Evolutionary conservation across 352 stramenopile species (phyloP).

Genomic region (Phytophthora quininea): DNA sequence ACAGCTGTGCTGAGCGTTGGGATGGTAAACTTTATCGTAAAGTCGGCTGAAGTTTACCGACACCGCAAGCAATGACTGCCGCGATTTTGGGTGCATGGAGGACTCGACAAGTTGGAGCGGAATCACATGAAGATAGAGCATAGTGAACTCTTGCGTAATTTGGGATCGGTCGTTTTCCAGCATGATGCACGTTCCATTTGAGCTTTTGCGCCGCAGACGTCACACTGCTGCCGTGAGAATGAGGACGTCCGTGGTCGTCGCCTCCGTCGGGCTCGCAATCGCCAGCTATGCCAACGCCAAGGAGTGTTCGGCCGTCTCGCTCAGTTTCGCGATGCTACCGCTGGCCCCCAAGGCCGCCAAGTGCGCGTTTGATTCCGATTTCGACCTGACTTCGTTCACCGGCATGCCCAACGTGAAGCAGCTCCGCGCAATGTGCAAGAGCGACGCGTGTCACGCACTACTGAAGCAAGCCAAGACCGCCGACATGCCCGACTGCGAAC

Average conservation of each 20-base stretch:
- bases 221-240: constrained; percentile 11
- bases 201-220: constrained; percentile 3
- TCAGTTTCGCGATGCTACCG: constrained; percentile 40
- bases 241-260: constrained; percentile 33
- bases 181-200: constrained; percentile 6
- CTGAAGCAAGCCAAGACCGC: constrained; percentile 28
- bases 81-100: no score
- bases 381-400: constrained; percentile 44
- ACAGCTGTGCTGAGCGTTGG: not conserved
- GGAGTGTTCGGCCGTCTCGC: constrained; percentile 34
- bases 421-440: constrained; percentile 4
- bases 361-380: constrained; percentile 32
- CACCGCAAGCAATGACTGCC: no score
- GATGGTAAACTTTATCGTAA: not conserved
- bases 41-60: no score
- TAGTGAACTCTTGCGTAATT: no score
- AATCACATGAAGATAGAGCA: no score
- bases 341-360: constrained; percentile 32
- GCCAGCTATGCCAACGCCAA: constrained; percentile 20
- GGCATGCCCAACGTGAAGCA: constrained; percentile 38
- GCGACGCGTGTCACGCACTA: constrained; percentile 12
- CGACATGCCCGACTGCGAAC: constrained; percentile 37
- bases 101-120: no score
- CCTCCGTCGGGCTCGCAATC: constrained; percentile 24
- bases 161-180: no score